Conservation (phyloP, 2,329 filamentous ascomycete genomes). For the Scedosporium boydii region DNA sequence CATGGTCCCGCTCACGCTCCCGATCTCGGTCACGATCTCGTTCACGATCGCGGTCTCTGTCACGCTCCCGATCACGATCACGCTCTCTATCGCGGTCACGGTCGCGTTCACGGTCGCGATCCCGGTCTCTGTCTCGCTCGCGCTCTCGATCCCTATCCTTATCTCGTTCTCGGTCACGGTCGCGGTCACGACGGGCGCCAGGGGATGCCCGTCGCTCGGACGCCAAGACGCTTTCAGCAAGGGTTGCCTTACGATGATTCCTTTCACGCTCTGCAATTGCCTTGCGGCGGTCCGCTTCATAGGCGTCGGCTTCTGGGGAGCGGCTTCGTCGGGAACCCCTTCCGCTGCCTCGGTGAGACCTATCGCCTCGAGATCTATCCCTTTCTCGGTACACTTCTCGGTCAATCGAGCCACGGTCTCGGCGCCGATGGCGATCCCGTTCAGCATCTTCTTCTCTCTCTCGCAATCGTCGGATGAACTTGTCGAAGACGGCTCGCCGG, state of each 20-base stretch:
- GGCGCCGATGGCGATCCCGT: conserved; percentile 49
- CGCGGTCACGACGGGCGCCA: conserved; percentile 30
- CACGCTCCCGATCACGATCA: conserved; percentile 25
- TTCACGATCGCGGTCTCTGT: conserved; percentile 21
- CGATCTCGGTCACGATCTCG: conserved; percentile 31
- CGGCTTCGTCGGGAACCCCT: conserved; percentile 86
- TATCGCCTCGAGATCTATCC: conserved; percentile 49
- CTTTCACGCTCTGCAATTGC: conserved; percentile 90
- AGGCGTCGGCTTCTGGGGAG: conserved; percentile 80
- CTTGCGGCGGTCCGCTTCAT: conserved; percentile 90
- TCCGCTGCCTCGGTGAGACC: conserved; percentile 56
- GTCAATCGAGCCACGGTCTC: conserved; percentile 45
- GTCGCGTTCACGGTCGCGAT: conserved; percentile 23
- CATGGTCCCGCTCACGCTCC: conserved; percentile 39
- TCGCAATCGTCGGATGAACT: conserved; percentile 78
- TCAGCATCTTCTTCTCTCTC: conserved; percentile 84
- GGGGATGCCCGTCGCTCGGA: conserved; percentile 36
- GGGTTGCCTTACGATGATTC: conserved; percentile 74
- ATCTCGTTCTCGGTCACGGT: conserved; percentile 33
- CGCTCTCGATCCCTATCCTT: conserved; percentile 26
- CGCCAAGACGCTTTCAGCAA: conserved; percentile 53
- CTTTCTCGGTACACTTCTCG: conserved; percentile 48
- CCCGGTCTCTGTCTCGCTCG: conserved; percentile 24
- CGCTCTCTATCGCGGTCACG: conserved; percentile 27
- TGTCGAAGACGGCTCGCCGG: conserved; percentile 79